phyloP scores from a whole-genome alignment of 371 early-diverging fungal species.

The Mucor velutinosus region DNA sequence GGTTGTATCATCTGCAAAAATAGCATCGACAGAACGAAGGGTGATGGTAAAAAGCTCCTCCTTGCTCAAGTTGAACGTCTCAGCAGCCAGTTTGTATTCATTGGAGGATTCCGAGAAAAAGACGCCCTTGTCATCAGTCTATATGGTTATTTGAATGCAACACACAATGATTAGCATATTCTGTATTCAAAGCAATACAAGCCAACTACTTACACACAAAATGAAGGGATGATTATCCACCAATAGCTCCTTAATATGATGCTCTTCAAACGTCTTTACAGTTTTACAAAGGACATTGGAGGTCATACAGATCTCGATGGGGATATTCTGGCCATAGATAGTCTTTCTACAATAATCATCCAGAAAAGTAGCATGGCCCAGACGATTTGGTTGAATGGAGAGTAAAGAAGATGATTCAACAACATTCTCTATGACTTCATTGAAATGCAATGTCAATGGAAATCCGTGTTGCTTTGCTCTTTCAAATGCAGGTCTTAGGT shows the following conservation, averaged over 20 bases:
- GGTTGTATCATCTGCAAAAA: slow-evolving; percentile 40
- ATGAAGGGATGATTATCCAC: slow-evolving; percentile 51
- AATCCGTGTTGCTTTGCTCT: slow-evolving; percentile 53
- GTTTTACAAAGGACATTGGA: slow-evolving; percentile 68
- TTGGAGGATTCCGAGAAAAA: slow-evolving; percentile 55
- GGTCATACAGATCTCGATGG: slow-evolving; percentile 69
- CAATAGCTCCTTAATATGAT: slow-evolving; percentile 59
- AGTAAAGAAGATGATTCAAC: slow-evolving; percentile 49
- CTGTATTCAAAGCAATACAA: background rate
- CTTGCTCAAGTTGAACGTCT: slow-evolving; percentile 34
- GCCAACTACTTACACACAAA: slow-evolving; percentile 54
- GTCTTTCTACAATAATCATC: slow-evolving; percentile 35
- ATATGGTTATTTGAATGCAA: background rate
- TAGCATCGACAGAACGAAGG: slow-evolving; percentile 45
- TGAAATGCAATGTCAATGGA: slow-evolving; percentile 61
- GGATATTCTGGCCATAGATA: slow-evolving; percentile 45
- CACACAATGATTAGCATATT: background rate
- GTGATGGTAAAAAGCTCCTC: slow-evolving; percentile 48
- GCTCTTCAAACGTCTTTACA: slow-evolving; percentile 47
- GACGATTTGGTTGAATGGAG: slow-evolving; percentile 48
- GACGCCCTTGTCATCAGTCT: slow-evolving; percentile 67
- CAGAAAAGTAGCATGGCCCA: slow-evolving; percentile 66
- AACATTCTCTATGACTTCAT: slow-evolving; percentile 52
- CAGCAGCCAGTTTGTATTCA: slow-evolving; percentile 49
- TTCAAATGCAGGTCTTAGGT: slow-evolving; percentile 52